A percentile compares a stretch with the other conserved stretches of the same genome.
Evolutionary conservation across 129 eudicot genomes (phyloP).

Genomic region (Silybum marianum): DNA sequence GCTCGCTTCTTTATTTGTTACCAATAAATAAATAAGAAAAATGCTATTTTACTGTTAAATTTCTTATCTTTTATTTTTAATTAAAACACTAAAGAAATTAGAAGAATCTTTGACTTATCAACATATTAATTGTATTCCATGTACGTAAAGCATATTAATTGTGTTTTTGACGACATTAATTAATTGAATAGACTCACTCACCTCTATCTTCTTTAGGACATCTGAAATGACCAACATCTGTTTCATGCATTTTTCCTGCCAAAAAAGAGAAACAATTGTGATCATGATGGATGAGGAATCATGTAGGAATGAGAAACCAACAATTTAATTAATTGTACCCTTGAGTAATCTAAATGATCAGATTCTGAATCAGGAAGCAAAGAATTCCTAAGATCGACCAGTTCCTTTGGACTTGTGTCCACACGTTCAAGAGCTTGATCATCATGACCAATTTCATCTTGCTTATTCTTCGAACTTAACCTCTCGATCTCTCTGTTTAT

Average conservation of each 20-base stretch:
- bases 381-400: slow-evolving; percentile 32
- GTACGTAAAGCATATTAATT: slow-evolving; percentile 12
- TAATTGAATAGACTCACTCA: slow-evolving; percentile 19
- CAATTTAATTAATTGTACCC: slow-evolving; percentile 36
- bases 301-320: not conserved
- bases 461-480: slow-evolving; percentile 33
- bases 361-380: slow-evolving; percentile 31
- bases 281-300: slow-evolving; percentile 8
- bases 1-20: not conserved
- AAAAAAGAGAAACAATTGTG: slow-evolving; percentile 4
- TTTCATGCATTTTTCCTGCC: slow-evolving; percentile 59
- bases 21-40: not conserved
- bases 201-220: slow-evolving; percentile 61
- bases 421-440: slow-evolving; percentile 27
- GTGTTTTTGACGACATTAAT: not conserved
- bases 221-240: slow-evolving; percentile 49
- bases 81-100: not conserved
- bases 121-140: not conserved
- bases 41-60: not conserved
- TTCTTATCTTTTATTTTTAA: not conserved
- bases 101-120: not conserved
- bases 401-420: slow-evolving; percentile 27
- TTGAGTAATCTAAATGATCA: slow-evolving; percentile 29
- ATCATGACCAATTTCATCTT: slow-evolving; percentile 35
- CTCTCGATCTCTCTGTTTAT: slow-evolving; percentile 54